Base-by-base conservation (phyloP, 2,329 filamentous ascomycete genomes). In the Alternaria sp. region DNA sequence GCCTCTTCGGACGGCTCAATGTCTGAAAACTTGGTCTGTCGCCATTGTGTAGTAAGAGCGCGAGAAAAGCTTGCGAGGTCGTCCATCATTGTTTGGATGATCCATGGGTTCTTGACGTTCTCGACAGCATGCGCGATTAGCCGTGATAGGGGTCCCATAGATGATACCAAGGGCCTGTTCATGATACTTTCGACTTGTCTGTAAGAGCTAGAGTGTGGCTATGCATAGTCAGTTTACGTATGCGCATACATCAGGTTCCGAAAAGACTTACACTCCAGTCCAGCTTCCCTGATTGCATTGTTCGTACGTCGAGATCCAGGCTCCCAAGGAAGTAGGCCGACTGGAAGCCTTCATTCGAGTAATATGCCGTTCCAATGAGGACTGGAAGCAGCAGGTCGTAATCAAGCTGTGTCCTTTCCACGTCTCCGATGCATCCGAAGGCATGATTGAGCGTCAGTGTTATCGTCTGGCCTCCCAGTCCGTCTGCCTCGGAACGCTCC, bases 391-490 rank as follows among this genome's bases (percentile, higher is more conserved):
- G 82, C 5, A 75, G 57, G 69, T 93, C 87, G 78, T 90, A 91
- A 71, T 93, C 84, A 43, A 96, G 76, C 50, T 85, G 81, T 6
- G 81, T 79, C 67, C 86, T 86, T 61, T 90, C 85, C 4, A 81
- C 77, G 55, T 89, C 86, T 0, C 90, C 88, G 8, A 97, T 80
- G 25, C 91, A 83, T 4, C 91, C 89, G 69, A 96, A 94, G 1
- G 89, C 89, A 74, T 93, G 92, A 69, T 91, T 93, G 67, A 97
- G 81, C 0, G 92, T 89, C 71, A 96, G 84, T 0, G 90, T 86
- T 28, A 95, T 87, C 6, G 77, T 80, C 46, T 81, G 80, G 25
- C 78, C 77, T 10, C 79, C 80, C 5, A 85, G 66, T 47, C 86
- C 87, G 59, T 85, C 84, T 28, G 83, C 83, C 50, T 83, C 81